These are phyloP conservation scores for Trichoderma guizhouense DNA, from an alignment of 2,329 filamentous ascomycete species.

Conservation along the genomic window DNA sequence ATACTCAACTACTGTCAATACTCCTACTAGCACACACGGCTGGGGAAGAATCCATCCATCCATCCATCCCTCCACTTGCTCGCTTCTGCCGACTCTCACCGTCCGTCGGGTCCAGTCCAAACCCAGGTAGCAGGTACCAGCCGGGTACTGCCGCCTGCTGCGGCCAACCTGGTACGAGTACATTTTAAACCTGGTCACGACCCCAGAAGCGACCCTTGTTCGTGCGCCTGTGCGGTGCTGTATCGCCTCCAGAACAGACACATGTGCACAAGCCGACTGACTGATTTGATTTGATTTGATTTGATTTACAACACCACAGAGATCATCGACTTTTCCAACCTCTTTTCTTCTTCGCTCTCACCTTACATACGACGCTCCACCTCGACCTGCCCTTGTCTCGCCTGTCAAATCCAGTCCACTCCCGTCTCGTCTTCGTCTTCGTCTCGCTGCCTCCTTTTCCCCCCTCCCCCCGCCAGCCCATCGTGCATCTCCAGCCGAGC, in stretches of 20 bases:
- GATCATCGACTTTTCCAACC: constrained; percentile 8
- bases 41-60: neutral
- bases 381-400: neutral
- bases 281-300: neutral
- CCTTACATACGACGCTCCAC: constrained; percentile 4
- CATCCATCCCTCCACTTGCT: neutral
- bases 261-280: neutral
- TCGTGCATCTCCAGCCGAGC: neutral
- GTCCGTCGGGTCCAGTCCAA: neutral
- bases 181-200: neutral
- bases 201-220: neutral
- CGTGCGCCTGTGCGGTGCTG: neutral
- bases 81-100: neutral
- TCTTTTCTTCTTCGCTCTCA: neutral
- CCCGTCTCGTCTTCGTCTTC: neutral
- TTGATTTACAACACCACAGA: neutral
- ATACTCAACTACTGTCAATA: neutral
- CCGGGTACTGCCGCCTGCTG: neutral
- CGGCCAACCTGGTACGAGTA: neutral
- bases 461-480: neutral
- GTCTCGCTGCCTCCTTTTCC: neutral
- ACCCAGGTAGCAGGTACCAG: neutral
- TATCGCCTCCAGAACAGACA: neutral
- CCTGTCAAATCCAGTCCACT: neutral
- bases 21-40: neutral